A percentile compares a stretch with the other conserved stretches of the same genome.
Conservation (phyloP, 2,329 filamentous ascomycete species). For the Elsinoe arachidis region DNA sequence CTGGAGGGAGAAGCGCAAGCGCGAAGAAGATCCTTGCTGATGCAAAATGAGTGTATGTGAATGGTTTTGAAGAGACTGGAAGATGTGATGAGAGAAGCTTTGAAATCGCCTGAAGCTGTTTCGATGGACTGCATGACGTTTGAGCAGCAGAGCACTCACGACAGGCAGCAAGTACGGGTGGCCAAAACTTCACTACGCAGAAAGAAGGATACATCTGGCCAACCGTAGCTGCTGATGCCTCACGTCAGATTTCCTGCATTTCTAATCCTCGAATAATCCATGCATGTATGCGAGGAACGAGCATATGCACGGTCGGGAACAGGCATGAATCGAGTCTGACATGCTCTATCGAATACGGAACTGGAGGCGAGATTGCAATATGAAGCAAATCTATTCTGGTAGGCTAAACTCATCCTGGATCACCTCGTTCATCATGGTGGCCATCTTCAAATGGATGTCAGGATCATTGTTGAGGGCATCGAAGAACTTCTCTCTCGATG, state of each 20-base stretch:
- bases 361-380: background rate
- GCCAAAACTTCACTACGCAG: background rate
- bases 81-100: background rate
- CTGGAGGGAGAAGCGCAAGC: background rate
- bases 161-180: background rate
- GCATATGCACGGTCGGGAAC: too few relatives aligned
- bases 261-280: background rate
- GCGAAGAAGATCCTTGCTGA: background rate
- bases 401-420: slow-evolving; percentile 5
- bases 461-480: background rate
- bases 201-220: background rate
- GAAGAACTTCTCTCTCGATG: slow-evolving; percentile 2
- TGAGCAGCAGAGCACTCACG: background rate
- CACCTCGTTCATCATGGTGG: slow-evolving; percentile 3
- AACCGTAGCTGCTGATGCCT: background rate
- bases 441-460: background rate
- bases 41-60: slow-evolving; percentile 3
- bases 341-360: too few relatives aligned
- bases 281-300: background rate
- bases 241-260: background rate
- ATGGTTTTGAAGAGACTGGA: background rate
- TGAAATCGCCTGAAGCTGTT: slow-evolving; percentile 4
- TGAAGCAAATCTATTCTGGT: background rate
- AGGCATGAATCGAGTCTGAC: too few relatives aligned
- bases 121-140: slow-evolving; percentile 9